Percentiles rank a stretch among this genome's conserved stretches.
Evolutionary conservation across 495 filamentous ascomycete species (phyloP).

Genomic region (Barbatosphaeria neglecta): DNA sequence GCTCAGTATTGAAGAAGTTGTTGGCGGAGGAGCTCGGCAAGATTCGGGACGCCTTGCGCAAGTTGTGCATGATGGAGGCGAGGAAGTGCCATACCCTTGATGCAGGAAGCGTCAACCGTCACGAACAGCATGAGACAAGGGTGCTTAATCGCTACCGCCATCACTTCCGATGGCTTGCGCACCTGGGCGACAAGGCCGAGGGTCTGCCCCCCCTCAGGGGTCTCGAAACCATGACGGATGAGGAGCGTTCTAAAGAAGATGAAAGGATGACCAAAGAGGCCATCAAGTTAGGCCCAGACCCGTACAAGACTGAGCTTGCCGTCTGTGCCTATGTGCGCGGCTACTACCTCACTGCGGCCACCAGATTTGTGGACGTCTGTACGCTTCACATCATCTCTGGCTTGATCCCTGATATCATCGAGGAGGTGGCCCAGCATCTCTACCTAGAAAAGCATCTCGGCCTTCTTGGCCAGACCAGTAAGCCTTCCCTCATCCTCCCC

Average conservation of each 20-base stretch:
- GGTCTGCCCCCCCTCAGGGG: neutral
- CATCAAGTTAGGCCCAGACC: constrained; percentile 27
- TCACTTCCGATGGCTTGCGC: constrained; percentile 15
- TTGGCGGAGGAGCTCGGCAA: constrained; percentile 14
- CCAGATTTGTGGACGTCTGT: constrained; percentile 37
- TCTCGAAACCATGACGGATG: constrained; percentile 27
- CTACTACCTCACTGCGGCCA: constrained; percentile 39
- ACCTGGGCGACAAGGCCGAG: constrained; percentile 11
- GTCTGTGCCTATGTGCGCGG: constrained; percentile 39
- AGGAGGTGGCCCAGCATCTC: constrained; percentile 13
- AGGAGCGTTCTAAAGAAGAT: constrained; percentile 16
- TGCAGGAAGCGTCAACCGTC: constrained; percentile 20
- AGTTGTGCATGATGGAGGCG: constrained; percentile 25
- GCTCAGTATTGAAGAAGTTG: constrained; percentile 19
- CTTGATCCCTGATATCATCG: constrained; percentile 25
- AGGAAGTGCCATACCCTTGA: constrained; percentile 32
- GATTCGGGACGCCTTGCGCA: constrained; percentile 13
- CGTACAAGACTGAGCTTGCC: constrained; percentile 31
- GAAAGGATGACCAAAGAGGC: constrained; percentile 16
- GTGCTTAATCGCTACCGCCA: constrained; percentile 24
- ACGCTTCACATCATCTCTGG: constrained; percentile 33
- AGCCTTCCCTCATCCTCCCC: constrained; percentile 5
- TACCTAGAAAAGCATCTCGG: constrained; percentile 31
- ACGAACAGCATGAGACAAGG: constrained; percentile 22
- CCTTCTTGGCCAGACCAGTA: constrained; percentile 11